Base-by-base conservation (phyloP, 2,329 filamentous ascomycete species). In the Fusarium penzigii region DNA sequence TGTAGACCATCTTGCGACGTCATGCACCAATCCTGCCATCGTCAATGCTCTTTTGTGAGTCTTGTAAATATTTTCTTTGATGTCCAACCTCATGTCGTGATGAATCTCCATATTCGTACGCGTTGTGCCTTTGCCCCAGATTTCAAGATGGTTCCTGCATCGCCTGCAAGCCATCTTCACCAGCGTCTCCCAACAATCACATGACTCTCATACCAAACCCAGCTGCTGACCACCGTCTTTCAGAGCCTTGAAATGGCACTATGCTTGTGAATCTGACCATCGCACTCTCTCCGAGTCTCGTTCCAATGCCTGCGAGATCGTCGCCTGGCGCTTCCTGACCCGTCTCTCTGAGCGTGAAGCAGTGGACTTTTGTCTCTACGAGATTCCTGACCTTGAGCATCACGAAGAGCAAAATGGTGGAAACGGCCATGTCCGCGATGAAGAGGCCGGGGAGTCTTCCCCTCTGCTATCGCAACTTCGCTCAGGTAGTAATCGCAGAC, bases 231-330 rank as follows among this genome's bases (percentile, higher is more conserved):
- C 39, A 13, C n/a, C 42, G n/a, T 25, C 11, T 29, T 12, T 17
- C 50, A 90, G 88, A 44, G 88, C 87, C 2, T 75, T 92, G 29
- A 89, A 88, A 66, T 90, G 87, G 78, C 88, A 92, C 65, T 93
- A 85, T 63, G 75, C 87, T 55, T 75, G 81, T 20, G 79, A 82
- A 12, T 75, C 79, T 34, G 86, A 88, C 56, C 77, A 88, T 52
- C 82, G 83, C 53, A 84, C 85, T 5, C 72, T 92, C 32, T 83
- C 85, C 51, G 82, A 88, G 51, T 82, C 87, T 13, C 80, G 89
- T 48, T 87, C 87, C 17, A 83, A 84, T 65, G 88, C 87, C 29
- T 92, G 89, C 65, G 89, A 93, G 73, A 88, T 91, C 55, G 87
- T 91, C 13, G 89, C 89, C 38, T 92, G 88, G 87, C 82, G 89